phyloP scores from a whole-genome alignment of 2,329 filamentous ascomycete species.

The Alternaria atra region DNA sequence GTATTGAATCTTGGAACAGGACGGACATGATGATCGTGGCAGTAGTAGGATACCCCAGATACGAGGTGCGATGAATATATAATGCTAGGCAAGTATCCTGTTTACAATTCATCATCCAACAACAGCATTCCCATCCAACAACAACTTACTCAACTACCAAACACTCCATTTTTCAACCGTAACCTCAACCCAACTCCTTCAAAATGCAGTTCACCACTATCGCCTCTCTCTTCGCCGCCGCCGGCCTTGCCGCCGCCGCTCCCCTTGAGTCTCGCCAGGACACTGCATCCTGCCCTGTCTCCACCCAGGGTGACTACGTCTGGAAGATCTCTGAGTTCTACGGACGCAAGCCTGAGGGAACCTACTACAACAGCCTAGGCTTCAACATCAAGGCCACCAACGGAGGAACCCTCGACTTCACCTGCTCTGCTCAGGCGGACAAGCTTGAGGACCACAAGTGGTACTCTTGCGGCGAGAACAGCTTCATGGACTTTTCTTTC shows the following conservation, averaged over 20 bases:
- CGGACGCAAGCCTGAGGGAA: slow-evolving; percentile 32
- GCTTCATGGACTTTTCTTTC: slow-evolving; percentile 24
- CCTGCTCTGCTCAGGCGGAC: slow-evolving; percentile 10
- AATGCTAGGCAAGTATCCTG: not conserved
- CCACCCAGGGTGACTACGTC: slow-evolving; percentile 25
- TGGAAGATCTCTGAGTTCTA: slow-evolving; percentile 32
- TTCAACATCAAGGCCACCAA: slow-evolving; percentile 32
- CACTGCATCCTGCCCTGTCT: slow-evolving; percentile 11
- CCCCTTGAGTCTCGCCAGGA: slow-evolving; percentile 21
- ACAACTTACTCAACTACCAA: not conserved
- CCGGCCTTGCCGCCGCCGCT: slow-evolving; percentile 20
- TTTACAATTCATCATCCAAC: slow-evolving; percentile 6
- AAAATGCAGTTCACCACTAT: slow-evolving; percentile 32
- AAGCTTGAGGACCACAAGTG: slow-evolving; percentile 20
- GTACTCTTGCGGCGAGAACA: slow-evolving; percentile 25
- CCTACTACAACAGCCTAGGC: slow-evolving; percentile 21
- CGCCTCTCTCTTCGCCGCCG: slow-evolving; percentile 25
- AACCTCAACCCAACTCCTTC: not conserved
- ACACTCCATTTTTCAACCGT: not conserved
- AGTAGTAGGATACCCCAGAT: not conserved
- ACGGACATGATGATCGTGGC: not conserved
- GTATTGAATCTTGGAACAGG: not conserved
- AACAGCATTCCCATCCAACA: slow-evolving; percentile 9
- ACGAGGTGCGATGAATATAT: slow-evolving; percentile 9
- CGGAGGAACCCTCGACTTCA: slow-evolving; percentile 18